Evolutionary conservation across 306 rosid genomes (phyloP).

Genomic region (Coriaria nepalensis): DNA sequence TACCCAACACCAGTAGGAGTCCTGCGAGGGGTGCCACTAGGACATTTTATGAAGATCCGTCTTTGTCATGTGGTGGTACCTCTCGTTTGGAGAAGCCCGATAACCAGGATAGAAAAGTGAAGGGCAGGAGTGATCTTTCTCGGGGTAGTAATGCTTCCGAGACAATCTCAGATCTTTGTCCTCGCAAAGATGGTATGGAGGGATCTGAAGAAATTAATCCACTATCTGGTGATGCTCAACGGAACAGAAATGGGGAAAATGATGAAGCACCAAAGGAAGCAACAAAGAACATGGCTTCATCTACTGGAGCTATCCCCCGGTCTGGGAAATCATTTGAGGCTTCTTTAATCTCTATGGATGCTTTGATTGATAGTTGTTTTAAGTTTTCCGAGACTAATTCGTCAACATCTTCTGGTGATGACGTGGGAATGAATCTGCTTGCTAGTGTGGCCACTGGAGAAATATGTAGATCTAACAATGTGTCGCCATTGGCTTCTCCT

Average conservation of each 20-base stretch:
- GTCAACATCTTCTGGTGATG: slow-evolving; percentile 40
- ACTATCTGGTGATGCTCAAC: slow-evolving; percentile 30
- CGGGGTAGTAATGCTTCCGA: slow-evolving; percentile 32
- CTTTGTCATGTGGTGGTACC: slow-evolving; percentile 32
- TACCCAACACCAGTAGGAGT: slow-evolving; percentile 50
- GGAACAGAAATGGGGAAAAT: slow-evolving; percentile 25
- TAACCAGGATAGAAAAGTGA: slow-evolving; percentile 34
- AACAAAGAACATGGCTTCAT: slow-evolving; percentile 34
- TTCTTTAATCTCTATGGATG: slow-evolving; percentile 63
- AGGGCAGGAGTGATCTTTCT: slow-evolving; percentile 29
- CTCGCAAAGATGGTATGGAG: slow-evolving; percentile 35
- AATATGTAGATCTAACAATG: slow-evolving; percentile 43
- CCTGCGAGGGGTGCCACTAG: slow-evolving; percentile 44
- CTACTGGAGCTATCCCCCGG: slow-evolving; percentile 32
- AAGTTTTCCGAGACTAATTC: slow-evolving; percentile 49
- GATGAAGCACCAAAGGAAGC: slow-evolving; percentile 28
- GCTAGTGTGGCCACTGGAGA: slow-evolving; percentile 92
- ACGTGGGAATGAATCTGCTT: slow-evolving; percentile 77
- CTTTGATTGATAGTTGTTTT: slow-evolving; percentile 68
- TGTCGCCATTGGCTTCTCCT: slow-evolving; percentile 47
- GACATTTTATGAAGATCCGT: slow-evolving; percentile 41
- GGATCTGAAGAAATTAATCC: slow-evolving; percentile 50
- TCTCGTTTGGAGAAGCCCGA: slow-evolving; percentile 55
- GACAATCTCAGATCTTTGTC: slow-evolving; percentile 34
- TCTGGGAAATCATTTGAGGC: slow-evolving; percentile 44